Evolutionary conservation across 2,329 filamentous ascomycete genomes (phyloP), one percentile per base, ranked within the genome.

Genomic region (Arachnopeziza araneosa): DNA sequence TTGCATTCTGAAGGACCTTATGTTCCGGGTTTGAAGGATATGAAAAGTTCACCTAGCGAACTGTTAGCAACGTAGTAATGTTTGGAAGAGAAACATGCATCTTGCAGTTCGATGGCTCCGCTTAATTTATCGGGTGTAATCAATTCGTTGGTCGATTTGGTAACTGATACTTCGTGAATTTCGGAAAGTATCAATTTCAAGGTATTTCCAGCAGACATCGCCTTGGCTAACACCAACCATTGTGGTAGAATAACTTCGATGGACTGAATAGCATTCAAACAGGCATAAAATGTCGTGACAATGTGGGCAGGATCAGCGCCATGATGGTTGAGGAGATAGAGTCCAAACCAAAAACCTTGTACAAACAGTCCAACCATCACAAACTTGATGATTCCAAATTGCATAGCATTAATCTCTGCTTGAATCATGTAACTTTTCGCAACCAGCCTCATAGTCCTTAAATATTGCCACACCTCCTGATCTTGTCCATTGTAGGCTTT

Each of bases 331-430:
- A 95, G 85, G 1, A 96, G 80, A 1, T 83, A 77, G 26, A 88
- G 83, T 0, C 92, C 93, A 67, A 93, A 96, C 84, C 90, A 96
- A 69, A 98, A 97, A 0, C 92, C 93, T 60, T 92, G 83, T 0
- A 96, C 87, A 66, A 98, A 97, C 71, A 97, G 86, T 1, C 79
- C 80, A 2, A 91, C 82, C 30, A 88, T 86, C 77, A 92, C 86
- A 66, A 96, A 83, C 53, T 88, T 86, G 56, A 90, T 80, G 54
- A 89, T 83, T 0, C 86, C 87, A 69, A 90, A 85, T 69, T 96
- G 92, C 2, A 86, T 71, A 0, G 89, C 85, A 65, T 86, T 89
- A 19, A 84, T 80, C 52, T 83, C 79, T 0, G 88, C 88, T 70
- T 93, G 90, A 19, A 82, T 76, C 12, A 85, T 75, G 66, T 91